phyloP scores from a whole-genome alignment of 2,329 filamentous ascomycete species.

The Penicillium griseofulvum region DNA sequence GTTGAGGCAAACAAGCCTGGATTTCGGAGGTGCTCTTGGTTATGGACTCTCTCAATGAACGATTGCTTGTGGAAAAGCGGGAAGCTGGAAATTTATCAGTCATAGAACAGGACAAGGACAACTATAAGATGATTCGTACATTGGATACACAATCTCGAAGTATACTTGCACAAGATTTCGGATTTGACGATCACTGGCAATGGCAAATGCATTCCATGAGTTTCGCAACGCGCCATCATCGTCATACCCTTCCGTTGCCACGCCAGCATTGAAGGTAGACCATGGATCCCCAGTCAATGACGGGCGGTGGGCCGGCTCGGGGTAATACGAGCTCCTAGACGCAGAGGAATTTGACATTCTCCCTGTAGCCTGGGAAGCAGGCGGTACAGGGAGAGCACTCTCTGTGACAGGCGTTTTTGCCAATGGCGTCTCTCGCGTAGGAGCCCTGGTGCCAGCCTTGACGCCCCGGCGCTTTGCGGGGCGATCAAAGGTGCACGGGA shows the following conservation, averaged over 20 bases:
- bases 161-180: conserved; percentile 50
- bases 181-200: conserved; percentile 42
- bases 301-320: conserved; percentile 12
- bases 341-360: conserved; percentile 16
- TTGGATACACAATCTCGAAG: conserved; percentile 55
- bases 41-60: conserved; percentile 41
- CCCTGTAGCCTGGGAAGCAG: conserved; percentile 4
- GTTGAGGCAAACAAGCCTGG: conserved; percentile 49
- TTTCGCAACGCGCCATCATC: conserved; percentile 26
- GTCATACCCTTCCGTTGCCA: conserved; percentile 18
- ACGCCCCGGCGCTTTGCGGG: conserved; percentile 43
- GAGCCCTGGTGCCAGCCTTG: conserved; percentile 20
- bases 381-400: neutral
- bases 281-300: conserved; percentile 20
- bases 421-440: conserved; percentile 9
- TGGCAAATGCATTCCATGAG: conserved; percentile 44
- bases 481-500: conserved; percentile 50
- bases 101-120: neutral
- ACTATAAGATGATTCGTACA: conserved; percentile 30
- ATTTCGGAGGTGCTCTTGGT: conserved; percentile 45
- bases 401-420: conserved; percentile 2
- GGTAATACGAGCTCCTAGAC: conserved; percentile 17
- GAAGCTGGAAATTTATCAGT: conserved; percentile 32
- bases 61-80: conserved; percentile 53
- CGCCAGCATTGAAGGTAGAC: conserved; percentile 18